Base-by-base conservation (phyloP, 2,329 filamentous ascomycete species). In the Metarhizium brunneum region DNA sequence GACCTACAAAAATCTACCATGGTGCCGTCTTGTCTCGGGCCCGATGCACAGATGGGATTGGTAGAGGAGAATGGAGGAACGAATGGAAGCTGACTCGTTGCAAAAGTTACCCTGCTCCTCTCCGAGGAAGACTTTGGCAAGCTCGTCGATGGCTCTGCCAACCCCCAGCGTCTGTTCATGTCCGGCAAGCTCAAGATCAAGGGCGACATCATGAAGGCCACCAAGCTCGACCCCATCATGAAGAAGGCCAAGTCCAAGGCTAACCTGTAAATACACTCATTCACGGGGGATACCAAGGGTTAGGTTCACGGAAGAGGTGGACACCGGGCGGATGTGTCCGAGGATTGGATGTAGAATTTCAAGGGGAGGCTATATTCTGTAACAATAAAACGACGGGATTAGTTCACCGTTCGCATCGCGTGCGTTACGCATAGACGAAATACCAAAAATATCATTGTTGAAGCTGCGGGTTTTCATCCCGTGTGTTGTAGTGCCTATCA, bases 201-300 rank as follows among this genome's bases (percentile, higher is more conserved):
- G 84, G 94, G 94, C 60, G 91, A 97, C 71, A 85, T 97, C 59
- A 97, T 97, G 92, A 96, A 96, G 83, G 88, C 94, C 42, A 96
- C 92, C 58, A 96, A 95, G 85, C 84, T 96, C 74, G 91, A 96
- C 75, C 88, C 90, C 45, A 87, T 97, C 66, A 76, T 96, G 62
- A 91, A 90, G 81, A 94, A 91, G 80, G 88, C 89, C 42, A 87
- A 90, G 77, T 79, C 76, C 66, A 88, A 90, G 80, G 82, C 89
- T 64, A 95, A 95, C 82, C 76, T 95, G 75, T 92, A 84, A 77
- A 66, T 50, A 6, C n/a, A 6, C 18, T 3, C 11, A 36, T 42
- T 47, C 11, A 32, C 48, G 38, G 14, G 14, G 38, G 11, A 40
- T 11, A 6, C 16, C 25, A 13, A n/a, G 42, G 6, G 14, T 43